Evolutionary conservation across 192 early-diverging fungal species (phyloP), one percentile per base, ranked within the genome.

Genomic region (Coemansia brasiliensis): DNA sequence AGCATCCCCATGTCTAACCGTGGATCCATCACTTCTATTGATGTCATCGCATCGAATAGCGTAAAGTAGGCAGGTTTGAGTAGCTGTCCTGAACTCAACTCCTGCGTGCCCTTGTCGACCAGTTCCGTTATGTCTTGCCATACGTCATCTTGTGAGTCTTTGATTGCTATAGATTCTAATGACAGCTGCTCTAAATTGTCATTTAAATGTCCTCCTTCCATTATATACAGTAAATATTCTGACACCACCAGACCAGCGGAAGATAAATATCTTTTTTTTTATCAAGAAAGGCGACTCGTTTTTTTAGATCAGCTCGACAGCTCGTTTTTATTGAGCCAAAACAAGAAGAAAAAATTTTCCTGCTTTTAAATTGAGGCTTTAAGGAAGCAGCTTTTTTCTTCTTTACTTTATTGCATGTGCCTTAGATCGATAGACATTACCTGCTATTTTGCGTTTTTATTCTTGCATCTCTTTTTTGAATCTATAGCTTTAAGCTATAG

Each of bases 361-460:
- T n/a, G n/a, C n/a, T n/a, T n/a, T n/a, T n/a, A n/a, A n/a, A n/a
- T n/a, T n/a, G n/a, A n/a, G n/a, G n/a, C n/a, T n/a, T n/a, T n/a
- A n/a, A n/a, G n/a, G n/a, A n/a, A 29, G 27, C 27, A 4, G 27
- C 27, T 55, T 39, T 32, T 55, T 44, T 59, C 18, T 46, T 70
- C 43, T 56, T 45, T 56, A 22, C 32, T 39, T 55, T 55, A 46
- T 41, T 40, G 74, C 67, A 62, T 57, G 67, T 44, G 74, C 74
- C 74, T 77, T 77, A 67, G 74, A 77, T 77, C 74, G 51, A 49
- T 66, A 52, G 59, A 75, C 67, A 69, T 70, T 77, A 63, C 46
- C 39, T 46, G 49, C 46, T 76, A 66, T 64, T 70, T 53, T 59
- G 50, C 17, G 1, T 16, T 53, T 46, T n/a, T 1, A 22, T n/a